Percentiles rank a stretch among this genome's conserved stretches.
Conservation (phyloP, 116 monocot genomes). For the Iris pallida region DNA sequence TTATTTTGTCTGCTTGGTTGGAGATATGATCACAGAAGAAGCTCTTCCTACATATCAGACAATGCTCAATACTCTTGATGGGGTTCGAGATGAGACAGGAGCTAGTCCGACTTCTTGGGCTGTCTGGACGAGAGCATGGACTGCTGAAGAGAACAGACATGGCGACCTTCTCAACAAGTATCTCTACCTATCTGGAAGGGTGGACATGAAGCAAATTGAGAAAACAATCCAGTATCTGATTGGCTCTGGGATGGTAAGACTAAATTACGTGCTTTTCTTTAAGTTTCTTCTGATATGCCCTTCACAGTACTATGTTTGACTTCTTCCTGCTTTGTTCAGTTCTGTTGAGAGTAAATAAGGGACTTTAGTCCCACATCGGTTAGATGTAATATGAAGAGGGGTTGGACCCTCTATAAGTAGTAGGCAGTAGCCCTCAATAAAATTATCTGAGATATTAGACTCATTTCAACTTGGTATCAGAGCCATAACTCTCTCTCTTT, state of each 20-base stretch:
- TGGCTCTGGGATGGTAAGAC: conserved; percentile 40
- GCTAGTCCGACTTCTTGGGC: conserved; percentile 43
- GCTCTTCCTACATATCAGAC: conserved; percentile 47
- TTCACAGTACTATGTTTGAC: no score
- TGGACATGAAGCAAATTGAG: conserved; percentile 39
- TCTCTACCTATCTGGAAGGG: conserved; percentile 34
- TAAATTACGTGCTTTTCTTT: neutral
- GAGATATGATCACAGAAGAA: conserved; percentile 44
- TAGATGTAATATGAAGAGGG: no score
- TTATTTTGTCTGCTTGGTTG: conserved; percentile 39
- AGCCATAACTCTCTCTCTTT: no score
- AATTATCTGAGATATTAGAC: no score
- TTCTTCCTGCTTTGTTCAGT: no score
- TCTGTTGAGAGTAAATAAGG: no score
- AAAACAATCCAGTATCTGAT: conserved; percentile 47
- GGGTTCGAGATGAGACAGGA: conserved; percentile 38
- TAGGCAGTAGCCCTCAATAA: no score
- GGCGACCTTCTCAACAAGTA: conserved; percentile 47
- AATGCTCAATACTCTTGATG: conserved; percentile 35
- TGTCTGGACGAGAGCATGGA: conserved; percentile 38
- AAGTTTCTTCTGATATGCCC: no score
- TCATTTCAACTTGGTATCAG: no score
- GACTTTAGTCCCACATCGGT: no score
- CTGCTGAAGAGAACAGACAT: conserved; percentile 50
- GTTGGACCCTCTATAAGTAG: no score